Base-by-base conservation (phyloP, 2,329 filamentous ascomycete species). In the Penicillium sp. region DNA sequence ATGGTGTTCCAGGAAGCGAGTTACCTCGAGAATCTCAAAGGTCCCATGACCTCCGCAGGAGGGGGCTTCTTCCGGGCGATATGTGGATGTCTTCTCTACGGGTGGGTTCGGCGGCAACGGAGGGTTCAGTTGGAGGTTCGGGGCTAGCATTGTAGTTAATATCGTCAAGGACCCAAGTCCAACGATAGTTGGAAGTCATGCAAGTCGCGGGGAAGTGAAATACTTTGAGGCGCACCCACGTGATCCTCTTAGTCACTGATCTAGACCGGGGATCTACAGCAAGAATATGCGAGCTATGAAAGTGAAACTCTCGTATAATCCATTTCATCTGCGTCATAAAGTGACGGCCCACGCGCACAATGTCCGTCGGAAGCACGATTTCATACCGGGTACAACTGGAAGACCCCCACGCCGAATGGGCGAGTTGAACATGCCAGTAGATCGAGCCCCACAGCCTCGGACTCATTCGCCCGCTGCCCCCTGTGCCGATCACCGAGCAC, bases 1-100 rank as follows among this genome's bases (percentile, higher is more conserved):
- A 58, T 63, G 52, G 31, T 54, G 52, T 52, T 66, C 63, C 40
- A 66, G 55, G 39, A 59, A 57, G 18, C 53, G 61, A 51, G 57
- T 66, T 40, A 66, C 56, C 39, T 57, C 59, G 48, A 65, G 61
- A 42, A 62, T 61, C 52, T 66, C 61, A 42, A 62, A 55, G 10
- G 57, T 64, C 24, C 63, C 61, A 57, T 63, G 57, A 35, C 57
- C 57, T 49, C 57, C 57, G 53, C 54, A 57, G n/a, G 57, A 59
- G 30, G 57, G 57, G 27, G 57, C 57, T 42, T 59, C 54, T 38
- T 54, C 52, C 16, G 57, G 52, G 20, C 54, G 57, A 50, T 59
- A 59, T 31, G 51, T 57, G n/a, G 54, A 30, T 13, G 52, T 22
- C 38, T 55, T 50, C 31, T 43, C 50, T 51, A 54, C 50, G 31